These are phyloP conservation scores for Hypericum androsaemum DNA, from an alignment of 345 rosid species.

Conservation along the genomic window DNA sequence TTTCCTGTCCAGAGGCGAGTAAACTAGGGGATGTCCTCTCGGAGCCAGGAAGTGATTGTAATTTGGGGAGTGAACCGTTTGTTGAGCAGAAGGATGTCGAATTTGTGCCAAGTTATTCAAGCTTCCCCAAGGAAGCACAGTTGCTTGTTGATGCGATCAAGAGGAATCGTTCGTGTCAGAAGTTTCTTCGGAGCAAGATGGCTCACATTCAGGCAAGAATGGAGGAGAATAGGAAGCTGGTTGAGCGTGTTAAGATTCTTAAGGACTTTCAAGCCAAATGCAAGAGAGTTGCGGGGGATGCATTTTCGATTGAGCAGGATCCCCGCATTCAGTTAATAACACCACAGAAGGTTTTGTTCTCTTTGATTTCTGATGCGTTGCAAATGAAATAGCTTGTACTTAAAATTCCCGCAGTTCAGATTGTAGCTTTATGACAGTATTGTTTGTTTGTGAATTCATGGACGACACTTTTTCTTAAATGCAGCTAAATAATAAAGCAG, in stretches of 20 bases:
- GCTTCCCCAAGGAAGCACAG: constrained; percentile 64
- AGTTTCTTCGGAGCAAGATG: constrained; percentile 54
- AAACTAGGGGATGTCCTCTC: background rate
- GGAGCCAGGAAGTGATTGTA: background rate
- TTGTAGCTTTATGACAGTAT: background rate
- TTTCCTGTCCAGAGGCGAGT: no score
- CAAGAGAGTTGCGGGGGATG: constrained; percentile 49
- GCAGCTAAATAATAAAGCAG: constrained; percentile 49
- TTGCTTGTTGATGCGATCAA: constrained; percentile 60
- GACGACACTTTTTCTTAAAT: constrained; percentile 14
- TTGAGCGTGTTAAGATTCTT: constrained; percentile 55
- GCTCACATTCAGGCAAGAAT: constrained; percentile 60
- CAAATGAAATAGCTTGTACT: constrained; percentile 37
- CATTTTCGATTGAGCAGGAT: constrained; percentile 62
- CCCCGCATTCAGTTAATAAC: constrained; percentile 66
- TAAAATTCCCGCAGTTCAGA: background rate
- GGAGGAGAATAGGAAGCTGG: constrained; percentile 72
- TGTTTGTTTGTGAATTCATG: background rate
- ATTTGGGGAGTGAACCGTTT: constrained; percentile 22
- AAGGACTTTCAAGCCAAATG: constrained; percentile 68
- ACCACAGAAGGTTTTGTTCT: constrained; percentile 15
- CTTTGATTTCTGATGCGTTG: constrained; percentile 25
- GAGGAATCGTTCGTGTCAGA: constrained; percentile 79
- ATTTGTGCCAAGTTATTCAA: constrained; percentile 24
- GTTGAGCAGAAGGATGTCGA: constrained; percentile 22